Percentiles rank a stretch among this genome's conserved stretches.
Evolutionary conservation across 768 basidiomycete species (phyloP).

Genomic region (Leccinum uliginosum): DNA sequence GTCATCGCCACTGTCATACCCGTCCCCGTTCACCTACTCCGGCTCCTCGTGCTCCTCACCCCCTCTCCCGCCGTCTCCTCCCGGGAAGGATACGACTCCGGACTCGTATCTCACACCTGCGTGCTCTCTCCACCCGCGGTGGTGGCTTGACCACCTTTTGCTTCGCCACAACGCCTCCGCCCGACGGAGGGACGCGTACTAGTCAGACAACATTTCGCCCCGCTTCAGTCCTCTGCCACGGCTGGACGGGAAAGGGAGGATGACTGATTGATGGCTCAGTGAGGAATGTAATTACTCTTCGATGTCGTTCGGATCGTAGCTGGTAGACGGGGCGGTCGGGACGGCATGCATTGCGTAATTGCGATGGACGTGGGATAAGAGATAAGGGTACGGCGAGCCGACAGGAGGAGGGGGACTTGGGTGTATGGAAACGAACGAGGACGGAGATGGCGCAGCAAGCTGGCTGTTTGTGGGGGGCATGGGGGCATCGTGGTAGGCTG

Average conservation of each 20-base stretch:
- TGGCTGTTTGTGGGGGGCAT: conserved; percentile 77
- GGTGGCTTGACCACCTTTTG: too few species aligned
- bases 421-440: conserved; percentile 53
- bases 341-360: conserved; percentile 38
- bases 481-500: conserved; percentile 65
- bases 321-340: conserved; percentile 38
- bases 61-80: too few species aligned
- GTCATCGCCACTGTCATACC: conserved; percentile 20
- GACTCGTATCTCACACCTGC: too few species aligned
- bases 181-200: too few species aligned
- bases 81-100: conserved; percentile 68
- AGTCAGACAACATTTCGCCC: conserved; percentile 33
- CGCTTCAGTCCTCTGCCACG: conserved; percentile 45
- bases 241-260: conserved; percentile 47
- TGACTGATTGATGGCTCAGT: conserved; percentile 31
- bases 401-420: conserved; percentile 52
- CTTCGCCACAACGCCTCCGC: too few species aligned
- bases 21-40: too few species aligned
- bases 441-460: conserved; percentile 66
- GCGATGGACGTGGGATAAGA: conserved; percentile 69
- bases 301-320: conserved; percentile 45
- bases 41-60: conserved; percentile 36
- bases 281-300: conserved; percentile 60
- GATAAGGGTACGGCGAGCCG: conserved; percentile 81
- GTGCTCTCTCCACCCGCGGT: too few species aligned